Evolutionary conservation across 192 early-diverging fungal species (phyloP), one percentile per base, ranked within the genome.

Genomic region (Umbelopsis isabellina): DNA sequence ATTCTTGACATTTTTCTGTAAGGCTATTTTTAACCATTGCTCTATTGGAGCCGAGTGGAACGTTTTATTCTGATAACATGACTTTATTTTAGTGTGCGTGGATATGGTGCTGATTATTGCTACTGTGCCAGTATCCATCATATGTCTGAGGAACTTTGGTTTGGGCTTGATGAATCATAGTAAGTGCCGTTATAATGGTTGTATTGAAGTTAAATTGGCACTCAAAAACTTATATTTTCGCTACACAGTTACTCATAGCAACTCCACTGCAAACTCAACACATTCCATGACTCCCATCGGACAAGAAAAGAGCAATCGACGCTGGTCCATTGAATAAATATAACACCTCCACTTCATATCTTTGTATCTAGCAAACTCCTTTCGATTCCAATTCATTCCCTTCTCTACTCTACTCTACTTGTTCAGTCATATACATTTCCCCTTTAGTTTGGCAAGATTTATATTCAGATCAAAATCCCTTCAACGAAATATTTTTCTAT

Each of bases 71-170:
- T 41, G 37, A 41, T 5, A 9, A 41, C 0, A 41, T 41, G 0
- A 1, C 6, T 41, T 2, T 41, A 41, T 4, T 64, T 53, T 53
- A 86, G 84, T 84, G 53, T 73, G 79, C 67, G 72, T 85, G 25
- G 79, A 82, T 66, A 61, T 87, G 58, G 35, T 81, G 0, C 65
- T 87, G 13, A 82, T 83, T 27, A 65, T 84, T 44, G 72, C 72
- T 18, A 90, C 88, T 2, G 65, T 91, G n/a, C 72, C 78, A 12
- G 75, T 82, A 46, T 83, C 87, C 12, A 75, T 83, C 46, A 61
- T 83, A 18, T 93, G 91, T 68, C 82, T 85, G 71, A 75, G 77
- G 45, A 92, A 91, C 76, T 93, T 93, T 74, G 86, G 90, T 64
- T 78, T 87, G 33, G 92, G 92, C 5, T 73, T 93, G 49, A 89